Base-by-base conservation (phyloP, 2,329 filamentous ascomycete species). In the Aspergillus sp. region DNA sequence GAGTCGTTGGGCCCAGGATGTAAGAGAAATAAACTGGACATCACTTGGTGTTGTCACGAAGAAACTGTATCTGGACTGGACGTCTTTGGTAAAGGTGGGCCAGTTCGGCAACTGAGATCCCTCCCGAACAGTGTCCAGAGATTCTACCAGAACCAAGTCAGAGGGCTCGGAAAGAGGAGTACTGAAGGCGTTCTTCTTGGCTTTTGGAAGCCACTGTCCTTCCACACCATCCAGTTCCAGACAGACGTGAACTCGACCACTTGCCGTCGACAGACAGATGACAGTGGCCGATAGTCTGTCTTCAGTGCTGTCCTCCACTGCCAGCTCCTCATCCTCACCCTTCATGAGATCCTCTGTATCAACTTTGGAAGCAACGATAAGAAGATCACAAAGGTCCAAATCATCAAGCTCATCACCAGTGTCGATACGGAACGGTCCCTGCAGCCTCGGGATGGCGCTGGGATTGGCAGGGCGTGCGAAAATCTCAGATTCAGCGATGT, bases 211-310 rank as follows among this genome's bases (percentile, higher is more conserved):
- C 82, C 82, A 85, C 56, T 81, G 77, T 6, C 78, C 81, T 54
- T 82, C 74, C 2, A 85, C 74, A 0, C 80, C 81, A 44, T 83
- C 77, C 27, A 83, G 61, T 54, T 84, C 79, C 23, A 85, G 70
- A 51, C 77, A 83, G 27, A 83, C 63, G 53, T 82, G 78, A 6
- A 84, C 69, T 47, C 78, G 72, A 41, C 76, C 76, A 19, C 71
- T 74, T 30, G 72, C 74, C 3, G 79, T 82, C 13, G 79, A 71
- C 7, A 85, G 61, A 57, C 78, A 82, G 5, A 85, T 69, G 9
- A 82, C 69, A 3, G 78, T 79, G 23, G 76, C 74, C 3, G 80
- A 80, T 17, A 83, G 57, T 4, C 75, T 76, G 47, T 73, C 70
- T 23, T 76, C 70, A 4, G 71, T 71, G 13, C 65, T 66, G 12